phyloP scores from a whole-genome alignment of 257 asterid species.

The Nicotiana attenuata region DNA sequence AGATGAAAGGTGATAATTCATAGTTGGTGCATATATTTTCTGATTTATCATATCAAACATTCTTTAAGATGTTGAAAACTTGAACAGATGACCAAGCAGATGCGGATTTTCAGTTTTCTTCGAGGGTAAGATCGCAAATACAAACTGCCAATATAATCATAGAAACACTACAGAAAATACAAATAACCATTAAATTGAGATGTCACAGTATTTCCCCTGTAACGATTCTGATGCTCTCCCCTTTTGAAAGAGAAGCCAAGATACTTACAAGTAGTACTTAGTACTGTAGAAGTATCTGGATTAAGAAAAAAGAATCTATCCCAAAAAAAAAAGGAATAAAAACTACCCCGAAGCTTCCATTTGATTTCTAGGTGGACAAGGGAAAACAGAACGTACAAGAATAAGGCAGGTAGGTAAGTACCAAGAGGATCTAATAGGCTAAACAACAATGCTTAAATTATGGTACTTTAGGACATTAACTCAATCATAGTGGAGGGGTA shows the following conservation, averaged over 20 bases:
- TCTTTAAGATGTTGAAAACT: neutral
- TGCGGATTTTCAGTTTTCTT: neutral
- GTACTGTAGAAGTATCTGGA: neutral
- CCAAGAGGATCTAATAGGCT: neutral
- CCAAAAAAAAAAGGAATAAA: neutral
- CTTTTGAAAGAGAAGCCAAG: neutral
- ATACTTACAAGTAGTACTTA: neutral
- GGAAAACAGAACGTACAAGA: neutral
- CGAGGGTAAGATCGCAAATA: neutral
- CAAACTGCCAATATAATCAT: neutral
- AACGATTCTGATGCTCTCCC: neutral
- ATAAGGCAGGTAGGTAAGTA: neutral
- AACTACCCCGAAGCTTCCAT: neutral
- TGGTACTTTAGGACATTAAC: neutral
- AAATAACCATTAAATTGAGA: neutral
- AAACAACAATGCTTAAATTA: neutral
- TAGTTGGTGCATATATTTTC: neutral
- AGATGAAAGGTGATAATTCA: neutral
- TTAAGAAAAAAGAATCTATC: neutral
- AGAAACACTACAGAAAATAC: neutral
- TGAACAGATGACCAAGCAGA: neutral
- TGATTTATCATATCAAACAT: neutral
- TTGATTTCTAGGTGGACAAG: neutral
- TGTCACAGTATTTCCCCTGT: neutral
- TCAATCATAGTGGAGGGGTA: neutral